Conservation (phyloP, 2,329 filamentous ascomycete genomes). For the Clarireedia homoeocarpa region DNA sequence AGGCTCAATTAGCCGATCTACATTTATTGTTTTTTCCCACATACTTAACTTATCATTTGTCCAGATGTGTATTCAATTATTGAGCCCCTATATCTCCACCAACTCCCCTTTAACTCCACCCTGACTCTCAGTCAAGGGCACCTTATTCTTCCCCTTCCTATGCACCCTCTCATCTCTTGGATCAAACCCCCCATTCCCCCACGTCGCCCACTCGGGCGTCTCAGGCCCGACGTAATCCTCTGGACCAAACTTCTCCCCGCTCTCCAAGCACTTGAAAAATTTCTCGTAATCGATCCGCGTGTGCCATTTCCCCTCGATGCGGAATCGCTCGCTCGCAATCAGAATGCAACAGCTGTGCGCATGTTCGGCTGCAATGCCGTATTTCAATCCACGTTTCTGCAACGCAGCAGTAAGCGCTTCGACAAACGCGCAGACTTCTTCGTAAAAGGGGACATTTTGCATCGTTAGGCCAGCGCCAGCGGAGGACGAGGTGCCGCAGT, state of each 20-base stretch:
- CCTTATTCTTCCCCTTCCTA: conserved; percentile 60
- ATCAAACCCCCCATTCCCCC: conserved; percentile 93
- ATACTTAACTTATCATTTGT: no score
- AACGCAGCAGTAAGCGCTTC: conserved; percentile 64
- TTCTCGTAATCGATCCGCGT: conserved; percentile 83
- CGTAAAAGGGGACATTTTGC: conserved; percentile 95
- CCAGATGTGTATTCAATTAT: no score
- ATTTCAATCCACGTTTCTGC: conserved; percentile 60
- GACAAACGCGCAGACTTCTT: conserved; percentile 80
- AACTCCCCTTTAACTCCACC: conserved; percentile 6
- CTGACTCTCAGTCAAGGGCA: conserved; percentile 18
- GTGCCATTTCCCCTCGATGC: conserved; percentile 72
- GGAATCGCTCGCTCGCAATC: conserved; percentile 75
- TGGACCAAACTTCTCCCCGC: conserved; percentile 60
- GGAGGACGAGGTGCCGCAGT: conserved; percentile 84
- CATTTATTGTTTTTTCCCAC: no score
- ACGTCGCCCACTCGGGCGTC: conserved; percentile 90
- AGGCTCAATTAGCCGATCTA: no score
- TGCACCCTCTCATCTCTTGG: conserved; percentile 82
- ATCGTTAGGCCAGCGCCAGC: conserved; percentile 85
- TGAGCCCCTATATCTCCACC: neutral
- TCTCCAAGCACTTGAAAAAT: conserved; percentile 81
- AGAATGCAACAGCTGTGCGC: conserved; percentile 91
- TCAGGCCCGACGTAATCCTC: conserved; percentile 84
- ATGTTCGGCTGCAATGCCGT: conserved; percentile 92